Percentiles rank a stretch among this genome's conserved stretches.
phyloP scores from a whole-genome alignment of 2,329 filamentous ascomycete species.

The Ophiocordyceps robertsii region DNA sequence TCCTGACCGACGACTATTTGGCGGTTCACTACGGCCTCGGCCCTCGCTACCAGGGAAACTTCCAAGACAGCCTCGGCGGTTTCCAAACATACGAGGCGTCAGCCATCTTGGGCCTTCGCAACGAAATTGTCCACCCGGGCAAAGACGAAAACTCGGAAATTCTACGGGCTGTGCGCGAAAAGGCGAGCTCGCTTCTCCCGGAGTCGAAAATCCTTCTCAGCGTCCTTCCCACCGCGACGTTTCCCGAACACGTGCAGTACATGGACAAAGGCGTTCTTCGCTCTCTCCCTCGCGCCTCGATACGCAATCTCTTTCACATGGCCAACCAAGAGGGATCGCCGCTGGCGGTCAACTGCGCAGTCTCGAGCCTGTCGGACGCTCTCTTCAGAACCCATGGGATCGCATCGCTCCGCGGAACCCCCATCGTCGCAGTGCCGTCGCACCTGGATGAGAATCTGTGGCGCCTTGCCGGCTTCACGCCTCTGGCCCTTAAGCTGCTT shows the following conservation, averaged over 20 bases:
- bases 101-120: constrained; percentile 76
- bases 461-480: constrained; percentile 83
- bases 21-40: constrained; percentile 85
- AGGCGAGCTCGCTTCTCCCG: constrained; percentile 68
- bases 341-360: constrained; percentile 76
- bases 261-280: constrained; percentile 65
- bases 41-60: constrained; percentile 86
- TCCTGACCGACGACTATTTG: constrained; percentile 79
- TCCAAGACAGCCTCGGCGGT: constrained; percentile 88
- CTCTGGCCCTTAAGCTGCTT: constrained; percentile 71
- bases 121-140: constrained; percentile 78
- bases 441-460: constrained; percentile 85
- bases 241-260: constrained; percentile 69
- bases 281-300: constrained; percentile 59
- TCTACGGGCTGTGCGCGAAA: constrained; percentile 71
- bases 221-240: constrained; percentile 65
- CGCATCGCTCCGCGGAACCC: constrained; percentile 68
- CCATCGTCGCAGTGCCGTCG: constrained; percentile 68
- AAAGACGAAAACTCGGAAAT: constrained; percentile 90
- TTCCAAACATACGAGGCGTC: constrained; percentile 96
- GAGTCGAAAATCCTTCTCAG: constrained; percentile 75
- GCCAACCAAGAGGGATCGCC: constrained; percentile 45
- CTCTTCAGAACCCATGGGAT: constrained; percentile 71
- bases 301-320: constrained; percentile 39
- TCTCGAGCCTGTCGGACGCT: constrained; percentile 79